phyloP scores from a whole-genome alignment of 495 filamentous ascomycete species.

The Hypoxylon trugodes region DNA sequence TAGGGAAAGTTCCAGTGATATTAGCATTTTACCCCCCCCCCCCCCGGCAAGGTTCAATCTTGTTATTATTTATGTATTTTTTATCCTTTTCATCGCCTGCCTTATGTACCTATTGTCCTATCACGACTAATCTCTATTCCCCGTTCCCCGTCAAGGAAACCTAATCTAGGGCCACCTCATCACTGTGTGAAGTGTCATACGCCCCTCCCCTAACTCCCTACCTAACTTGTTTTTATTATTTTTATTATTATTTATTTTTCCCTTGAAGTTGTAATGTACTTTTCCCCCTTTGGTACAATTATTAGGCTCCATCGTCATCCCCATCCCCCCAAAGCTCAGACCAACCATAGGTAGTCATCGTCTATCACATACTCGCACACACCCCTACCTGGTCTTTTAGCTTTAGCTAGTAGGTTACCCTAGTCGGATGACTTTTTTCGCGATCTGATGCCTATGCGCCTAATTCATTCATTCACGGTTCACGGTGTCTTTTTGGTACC shows the following conservation, averaged over 20 bases:
- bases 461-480: too few relatives aligned
- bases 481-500: too few relatives aligned
- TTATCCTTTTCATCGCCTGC: too few relatives aligned
- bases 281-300: conserved; percentile 28
- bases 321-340: conserved; percentile 29
- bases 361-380: neutral
- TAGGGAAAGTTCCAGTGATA: conserved; percentile 27
- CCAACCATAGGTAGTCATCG: conserved; percentile 20
- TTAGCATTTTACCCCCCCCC: too few relatives aligned
- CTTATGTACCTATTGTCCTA: neutral
- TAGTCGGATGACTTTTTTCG: conserved; percentile 39
- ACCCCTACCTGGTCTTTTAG: neutral
- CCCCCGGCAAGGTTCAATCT: conserved; percentile 14
- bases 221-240: neutral
- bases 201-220: conserved; percentile 21
- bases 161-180: conserved; percentile 30
- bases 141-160: too few relatives aligned
- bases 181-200: conserved; percentile 28
- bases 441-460: conserved; percentile 42
- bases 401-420: too few relatives aligned
- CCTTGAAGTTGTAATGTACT: neutral
- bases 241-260: neutral
- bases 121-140: too few relatives aligned
- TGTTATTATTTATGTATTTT: conserved; percentile 13
- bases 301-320: conserved; percentile 35